Evolutionary conservation across 768 basidiomycete species (phyloP).

Genomic region (Collybiopsis confluens): DNA sequence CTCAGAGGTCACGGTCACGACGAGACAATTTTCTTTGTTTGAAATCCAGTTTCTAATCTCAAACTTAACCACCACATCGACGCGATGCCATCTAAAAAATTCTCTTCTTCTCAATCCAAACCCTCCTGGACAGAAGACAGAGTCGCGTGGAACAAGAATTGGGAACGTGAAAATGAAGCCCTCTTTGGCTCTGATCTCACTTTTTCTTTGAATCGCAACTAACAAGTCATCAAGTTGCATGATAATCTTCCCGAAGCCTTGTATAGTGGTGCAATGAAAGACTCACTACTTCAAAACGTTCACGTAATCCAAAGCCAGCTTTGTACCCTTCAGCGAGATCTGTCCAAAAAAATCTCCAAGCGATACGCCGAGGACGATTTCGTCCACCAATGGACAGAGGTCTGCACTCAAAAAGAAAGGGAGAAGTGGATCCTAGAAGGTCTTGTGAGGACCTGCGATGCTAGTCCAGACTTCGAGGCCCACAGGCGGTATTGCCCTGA

Average conservation of each 20-base stretch:
- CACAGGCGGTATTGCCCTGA: slow-evolving; percentile 9
- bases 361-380: slow-evolving; percentile 15
- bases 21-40: too few relatives aligned
- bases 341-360: slow-evolving; percentile 10
- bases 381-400: slow-evolving; percentile 12
- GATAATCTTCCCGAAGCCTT: slow-evolving; percentile 14
- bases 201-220: too few relatives aligned
- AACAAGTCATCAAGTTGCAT: too few relatives aligned
- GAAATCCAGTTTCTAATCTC: background rate
- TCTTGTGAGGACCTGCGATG: slow-evolving; percentile 13
- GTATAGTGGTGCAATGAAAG: background rate
- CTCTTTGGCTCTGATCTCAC: too few relatives aligned
- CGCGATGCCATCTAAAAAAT: too few relatives aligned
- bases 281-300: background rate
- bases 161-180: too few relatives aligned
- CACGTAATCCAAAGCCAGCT: slow-evolving; percentile 8
- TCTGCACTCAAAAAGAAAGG: slow-evolving; percentile 11
- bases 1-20: too few relatives aligned
- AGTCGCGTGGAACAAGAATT: too few relatives aligned
- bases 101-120: too few relatives aligned
- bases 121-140: too few relatives aligned
- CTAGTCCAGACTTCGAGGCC: slow-evolving; percentile 14
- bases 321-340: slow-evolving; percentile 12
- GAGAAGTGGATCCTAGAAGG: slow-evolving; percentile 16
- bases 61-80: too few relatives aligned